Percentiles rank a stretch among this genome's conserved stretches.
These are phyloP conservation scores for Cadophora luteo-olivacea DNA, from an alignment of 2,329 filamentous ascomycete species.

Conservation along the genomic window DNA sequence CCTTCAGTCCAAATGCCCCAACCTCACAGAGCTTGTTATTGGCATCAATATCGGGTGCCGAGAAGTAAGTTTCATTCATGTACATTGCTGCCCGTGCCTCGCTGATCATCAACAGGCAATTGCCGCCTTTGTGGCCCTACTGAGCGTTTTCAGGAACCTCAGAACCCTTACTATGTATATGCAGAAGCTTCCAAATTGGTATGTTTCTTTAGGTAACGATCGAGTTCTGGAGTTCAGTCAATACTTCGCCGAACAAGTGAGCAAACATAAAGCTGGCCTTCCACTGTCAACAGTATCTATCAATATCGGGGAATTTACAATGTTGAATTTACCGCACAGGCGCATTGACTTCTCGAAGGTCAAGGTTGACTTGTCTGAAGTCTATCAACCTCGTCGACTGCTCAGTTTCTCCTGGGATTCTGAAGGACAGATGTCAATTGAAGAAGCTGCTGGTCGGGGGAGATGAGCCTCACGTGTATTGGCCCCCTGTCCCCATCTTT, in stretches of 20 bases:
- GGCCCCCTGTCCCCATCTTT: neutral
- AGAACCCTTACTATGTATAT: neutral
- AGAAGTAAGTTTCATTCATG: neutral
- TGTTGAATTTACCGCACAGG: neutral
- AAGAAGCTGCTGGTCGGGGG: neutral
- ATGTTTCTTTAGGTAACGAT: neutral
- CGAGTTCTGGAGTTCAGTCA: neutral
- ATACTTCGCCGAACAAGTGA: neutral
- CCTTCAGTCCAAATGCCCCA: neutral
- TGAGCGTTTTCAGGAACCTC: neutral
- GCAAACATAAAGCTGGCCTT: neutral
- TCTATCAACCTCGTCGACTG: neutral
- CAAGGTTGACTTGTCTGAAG: neutral
- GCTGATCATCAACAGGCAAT: neutral
- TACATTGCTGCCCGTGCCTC: neutral
- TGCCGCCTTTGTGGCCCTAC: neutral
- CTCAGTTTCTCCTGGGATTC: neutral
- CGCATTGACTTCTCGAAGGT: neutral
- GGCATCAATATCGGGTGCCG: neutral
- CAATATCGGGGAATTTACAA: neutral
- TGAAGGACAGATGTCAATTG: neutral
- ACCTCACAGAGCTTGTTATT: neutral
- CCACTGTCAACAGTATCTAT: neutral
- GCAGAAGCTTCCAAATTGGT: neutral
- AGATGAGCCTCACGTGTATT: neutral